These are phyloP conservation scores for Acacia acuminata DNA, from an alignment of 306 rosid genomes.

Conservation along the genomic window DNA sequence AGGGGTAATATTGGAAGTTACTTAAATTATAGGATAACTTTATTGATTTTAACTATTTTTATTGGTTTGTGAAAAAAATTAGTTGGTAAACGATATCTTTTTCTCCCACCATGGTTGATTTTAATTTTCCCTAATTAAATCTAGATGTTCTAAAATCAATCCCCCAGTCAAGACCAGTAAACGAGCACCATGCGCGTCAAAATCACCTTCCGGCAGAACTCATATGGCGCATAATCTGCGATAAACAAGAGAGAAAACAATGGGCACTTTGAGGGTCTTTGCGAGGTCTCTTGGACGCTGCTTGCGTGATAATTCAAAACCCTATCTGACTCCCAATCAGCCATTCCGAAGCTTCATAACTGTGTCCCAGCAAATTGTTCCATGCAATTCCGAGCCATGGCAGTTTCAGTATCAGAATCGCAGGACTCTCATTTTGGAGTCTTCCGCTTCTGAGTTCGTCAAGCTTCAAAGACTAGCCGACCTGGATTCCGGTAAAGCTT, in stretches of 20 bases:
- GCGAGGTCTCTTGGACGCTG: conserved; percentile 35
- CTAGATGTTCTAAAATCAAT: too few species aligned
- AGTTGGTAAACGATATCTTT: too few species aligned
- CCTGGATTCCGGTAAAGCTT: conserved; percentile 63
- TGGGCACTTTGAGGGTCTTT: conserved; percentile 45
- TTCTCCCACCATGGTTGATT: too few species aligned
- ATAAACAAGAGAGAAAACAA: neutral
- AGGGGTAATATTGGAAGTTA: too few species aligned
- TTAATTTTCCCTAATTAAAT: too few species aligned
- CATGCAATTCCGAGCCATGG: conserved; percentile 37
- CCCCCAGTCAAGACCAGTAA: too few species aligned
- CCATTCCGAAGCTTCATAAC: conserved; percentile 23
- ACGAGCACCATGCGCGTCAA: too few species aligned
- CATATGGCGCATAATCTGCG: neutral
- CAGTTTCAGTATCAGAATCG: conserved; percentile 36
- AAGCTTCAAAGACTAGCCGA: conserved; percentile 58
- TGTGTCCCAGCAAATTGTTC: conserved; percentile 22
- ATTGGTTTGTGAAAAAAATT: too few species aligned
- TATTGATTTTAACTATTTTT: too few species aligned
- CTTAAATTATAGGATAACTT: too few species aligned
- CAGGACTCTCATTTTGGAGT: conserved; percentile 63
- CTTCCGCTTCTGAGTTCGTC: conserved; percentile 55
- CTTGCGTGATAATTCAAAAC: conserved; percentile 22
- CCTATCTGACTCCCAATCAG: conserved; percentile 26
- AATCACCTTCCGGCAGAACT: neutral